These are phyloP conservation scores for Epichloe aotearoae DNA, from an alignment of 2,329 filamentous ascomycete species.

Conservation along the genomic window DNA sequence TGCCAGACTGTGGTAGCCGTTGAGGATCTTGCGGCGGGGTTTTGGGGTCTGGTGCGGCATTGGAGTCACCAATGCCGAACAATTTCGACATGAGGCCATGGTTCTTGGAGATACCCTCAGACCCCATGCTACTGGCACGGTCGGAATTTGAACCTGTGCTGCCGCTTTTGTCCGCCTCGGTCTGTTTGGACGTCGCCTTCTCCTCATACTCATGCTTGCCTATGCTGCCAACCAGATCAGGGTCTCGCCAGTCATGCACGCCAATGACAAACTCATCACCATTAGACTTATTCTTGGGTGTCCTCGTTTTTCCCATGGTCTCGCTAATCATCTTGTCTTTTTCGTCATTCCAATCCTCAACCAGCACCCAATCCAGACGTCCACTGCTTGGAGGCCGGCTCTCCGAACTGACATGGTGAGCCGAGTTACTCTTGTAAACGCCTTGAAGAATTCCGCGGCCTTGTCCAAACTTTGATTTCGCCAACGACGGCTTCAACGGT, in stretches of 20 bases:
- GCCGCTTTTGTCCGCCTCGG: not conserved
- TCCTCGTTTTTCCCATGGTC: constrained; percentile 19
- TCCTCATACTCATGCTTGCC: constrained; percentile 3
- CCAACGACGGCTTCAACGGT: constrained; percentile 10
- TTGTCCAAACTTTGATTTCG: constrained; percentile 7
- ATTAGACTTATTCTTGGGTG: constrained; percentile 3
- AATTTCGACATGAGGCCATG: constrained; percentile 33
- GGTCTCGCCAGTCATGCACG: constrained; percentile 78
- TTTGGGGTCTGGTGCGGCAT: constrained; percentile 10
- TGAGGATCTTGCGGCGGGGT: constrained; percentile 6
- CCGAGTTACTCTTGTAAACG: constrained; percentile 11
- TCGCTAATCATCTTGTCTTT: constrained; percentile 30
- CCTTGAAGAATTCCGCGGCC: not conserved
- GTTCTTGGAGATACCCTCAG: constrained; percentile 24
- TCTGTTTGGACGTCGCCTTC: not conserved
- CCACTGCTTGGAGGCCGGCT: constrained; percentile 60
- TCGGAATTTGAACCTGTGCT: not conserved
- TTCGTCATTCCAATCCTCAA: constrained; percentile 52
- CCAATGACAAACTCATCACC: constrained; percentile 57
- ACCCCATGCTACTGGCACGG: not conserved
- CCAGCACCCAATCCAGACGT: constrained; percentile 58
- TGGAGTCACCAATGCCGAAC: constrained; percentile 31
- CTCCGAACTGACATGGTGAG: constrained; percentile 30
- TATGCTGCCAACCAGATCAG: constrained; percentile 32
- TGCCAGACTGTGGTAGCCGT: constrained; percentile 3